Evolutionary conservation across 352 stramenopile genomes (phyloP), one percentile per base, ranked within the genome.

Genomic region (Globisporangium cederbergense): DNA sequence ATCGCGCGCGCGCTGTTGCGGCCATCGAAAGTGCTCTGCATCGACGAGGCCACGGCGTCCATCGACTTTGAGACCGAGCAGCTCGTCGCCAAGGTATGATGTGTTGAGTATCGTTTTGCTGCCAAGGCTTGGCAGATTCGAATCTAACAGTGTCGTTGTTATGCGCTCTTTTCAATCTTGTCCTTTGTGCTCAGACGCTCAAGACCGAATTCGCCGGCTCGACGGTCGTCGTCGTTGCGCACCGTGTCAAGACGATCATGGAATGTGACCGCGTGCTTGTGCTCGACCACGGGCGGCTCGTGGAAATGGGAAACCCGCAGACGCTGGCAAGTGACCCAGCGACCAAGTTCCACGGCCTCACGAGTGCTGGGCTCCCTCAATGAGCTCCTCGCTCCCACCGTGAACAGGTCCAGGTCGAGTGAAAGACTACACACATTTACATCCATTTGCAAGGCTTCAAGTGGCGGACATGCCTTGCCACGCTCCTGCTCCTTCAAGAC

Each of bases 151-250:
- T 58, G 5, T 7, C 32, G 16, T 40, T 57, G 43, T 16, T 49
- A 49, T 34, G 40, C 50, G 45, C 20, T 49, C 11, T 65, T 30
- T 45, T 68, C 9, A 45, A 45, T 36, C 32, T 36, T 36, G 32
- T 71, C 50, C 8, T 16, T 1, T n/a, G 7, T 36, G 22, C 4
- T 4, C 68, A 96, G 73, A 96, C 84, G 18, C 96, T 99, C 58
- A 74, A 93, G 14, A 72, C 91, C 14, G 93, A 97, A 50, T 99
- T 99, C 75, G 69, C 72, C 7, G 76, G 84, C 11, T 93, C 91
- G 2, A 99, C 98, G 4, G 86, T 99, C 13, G 69, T 99, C 8
- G 99, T 97, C 0, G 98, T 99, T 43, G 97, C 98, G 14, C 97
- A 99, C 76, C 83, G 97, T 14, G 78, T 99, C 2, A 84, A 98